Percentiles rank a stretch among this genome's conserved stretches.
Conservation (phyloP, 345 rosid species). For the Citrus australasica region DNA sequence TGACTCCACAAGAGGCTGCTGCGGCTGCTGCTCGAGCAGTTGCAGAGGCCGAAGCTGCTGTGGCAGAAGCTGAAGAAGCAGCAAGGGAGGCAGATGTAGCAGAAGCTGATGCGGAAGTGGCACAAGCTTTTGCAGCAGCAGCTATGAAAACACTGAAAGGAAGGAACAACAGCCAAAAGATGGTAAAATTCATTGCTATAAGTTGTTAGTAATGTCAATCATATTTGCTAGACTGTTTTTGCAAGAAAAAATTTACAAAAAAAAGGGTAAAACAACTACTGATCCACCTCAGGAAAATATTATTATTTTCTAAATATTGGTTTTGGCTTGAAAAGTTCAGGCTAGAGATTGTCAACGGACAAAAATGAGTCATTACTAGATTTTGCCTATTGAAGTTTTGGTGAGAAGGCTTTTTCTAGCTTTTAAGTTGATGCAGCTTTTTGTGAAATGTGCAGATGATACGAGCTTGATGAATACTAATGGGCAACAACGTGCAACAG, state of each 20-base stretch:
- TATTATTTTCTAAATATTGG: not conserved
- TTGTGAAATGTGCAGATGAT: conserved; percentile 34
- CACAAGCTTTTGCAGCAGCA: conserved; percentile 87
- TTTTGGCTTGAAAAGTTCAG: not conserved
- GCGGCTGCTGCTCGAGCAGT: conserved; percentile 88
- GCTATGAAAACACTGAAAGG: conserved; percentile 70
- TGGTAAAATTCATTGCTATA: conserved; percentile 30
- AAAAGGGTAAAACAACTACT: not conserved
- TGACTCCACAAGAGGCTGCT: conserved; percentile 86
- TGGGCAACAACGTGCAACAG: not conserved
- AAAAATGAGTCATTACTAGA: not conserved
- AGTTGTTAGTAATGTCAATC: not conserved
- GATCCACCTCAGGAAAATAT: not conserved
- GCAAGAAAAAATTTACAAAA: not conserved
- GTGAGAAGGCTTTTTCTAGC: not conserved
- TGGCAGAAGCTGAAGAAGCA: conserved; percentile 94
- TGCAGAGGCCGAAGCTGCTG: conserved; percentile 89
- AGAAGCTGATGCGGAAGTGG: conserved; percentile 94
- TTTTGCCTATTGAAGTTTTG: not conserved
- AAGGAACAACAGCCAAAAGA: conserved; percentile 45
- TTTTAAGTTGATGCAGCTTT: not conserved
- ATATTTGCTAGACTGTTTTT: not conserved
- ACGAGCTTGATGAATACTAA: conserved; percentile 30
- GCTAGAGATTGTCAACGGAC: not conserved
- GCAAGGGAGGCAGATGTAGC: conserved; percentile 92